Conservation (phyloP, 192 early-diverging fungal genomes). For the Coemansia sp. region DNA sequence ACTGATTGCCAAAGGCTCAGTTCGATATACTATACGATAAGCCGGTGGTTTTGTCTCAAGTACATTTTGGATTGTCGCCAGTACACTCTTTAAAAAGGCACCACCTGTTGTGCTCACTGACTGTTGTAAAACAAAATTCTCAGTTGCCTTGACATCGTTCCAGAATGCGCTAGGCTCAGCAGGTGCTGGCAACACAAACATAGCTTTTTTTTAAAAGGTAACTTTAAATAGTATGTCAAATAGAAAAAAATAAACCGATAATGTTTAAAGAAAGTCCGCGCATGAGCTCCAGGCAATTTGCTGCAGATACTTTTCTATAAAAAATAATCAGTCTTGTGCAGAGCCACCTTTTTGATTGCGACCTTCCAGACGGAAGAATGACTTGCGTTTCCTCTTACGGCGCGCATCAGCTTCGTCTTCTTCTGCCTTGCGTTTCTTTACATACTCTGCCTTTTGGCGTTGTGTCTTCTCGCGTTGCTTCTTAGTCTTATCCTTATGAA, state of each 20-base stretch:
- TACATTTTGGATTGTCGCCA: constrained; percentile 94
- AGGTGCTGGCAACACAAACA: constrained; percentile 55
- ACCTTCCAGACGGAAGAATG: constrained; percentile 68
- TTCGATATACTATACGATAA: constrained; percentile 80
- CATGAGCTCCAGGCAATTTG: background rate
- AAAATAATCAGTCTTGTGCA: constrained; percentile 1
- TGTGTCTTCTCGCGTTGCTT: constrained; percentile 65
- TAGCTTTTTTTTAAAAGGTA: constrained; percentile 9
- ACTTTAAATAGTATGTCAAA: constrained; percentile 1
- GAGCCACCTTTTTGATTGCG: constrained; percentile 30
- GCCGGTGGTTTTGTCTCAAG: constrained; percentile 91
- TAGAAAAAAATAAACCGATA: background rate
- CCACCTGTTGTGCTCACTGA: constrained; percentile 59
- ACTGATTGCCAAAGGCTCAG: constrained; percentile 54
- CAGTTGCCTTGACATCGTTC: constrained; percentile 61
- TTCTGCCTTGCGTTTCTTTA: constrained; percentile 55
- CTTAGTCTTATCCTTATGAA: constrained; percentile 69
- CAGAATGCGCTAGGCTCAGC: constrained; percentile 65
- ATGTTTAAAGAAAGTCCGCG: background rate
- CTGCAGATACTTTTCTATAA: constrained; percentile 1
- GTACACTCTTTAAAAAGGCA: constrained; percentile 65
- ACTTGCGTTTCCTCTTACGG: constrained; percentile 69
- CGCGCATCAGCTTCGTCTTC: constrained; percentile 55
- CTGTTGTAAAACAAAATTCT: constrained; percentile 70
- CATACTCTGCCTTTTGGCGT: constrained; percentile 55